Percentiles rank a stretch among this genome's conserved stretches.
Conservation (phyloP, 495 filamentous ascomycete species). For the Bombardia bombarda region DNA sequence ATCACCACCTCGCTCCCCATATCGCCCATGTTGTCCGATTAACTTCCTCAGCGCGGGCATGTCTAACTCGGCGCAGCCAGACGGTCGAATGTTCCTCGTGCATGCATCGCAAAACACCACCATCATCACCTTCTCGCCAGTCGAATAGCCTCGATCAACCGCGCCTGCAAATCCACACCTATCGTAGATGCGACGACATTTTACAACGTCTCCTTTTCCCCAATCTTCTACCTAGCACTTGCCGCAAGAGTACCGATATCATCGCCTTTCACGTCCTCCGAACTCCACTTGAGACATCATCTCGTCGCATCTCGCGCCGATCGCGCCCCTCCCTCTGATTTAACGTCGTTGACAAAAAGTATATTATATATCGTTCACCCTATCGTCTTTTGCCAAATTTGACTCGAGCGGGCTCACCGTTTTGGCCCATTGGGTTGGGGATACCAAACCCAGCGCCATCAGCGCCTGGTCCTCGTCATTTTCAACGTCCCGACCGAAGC, state of each 20-base stretch:
- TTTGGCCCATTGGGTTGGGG: constrained; percentile 1
- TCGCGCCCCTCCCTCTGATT: too few species aligned
- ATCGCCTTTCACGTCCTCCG: too few species aligned
- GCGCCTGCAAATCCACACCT: neutral
- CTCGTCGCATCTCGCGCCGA: too few species aligned
- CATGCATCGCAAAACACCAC: constrained; percentile 2
- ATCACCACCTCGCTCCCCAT: constrained; percentile 2
- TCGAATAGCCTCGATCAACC: too few species aligned
- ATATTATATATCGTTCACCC: too few species aligned
- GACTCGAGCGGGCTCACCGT: too few species aligned
- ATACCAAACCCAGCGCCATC: constrained; percentile 3
- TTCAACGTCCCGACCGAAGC: constrained; percentile 28
- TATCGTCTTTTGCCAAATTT: too few species aligned
- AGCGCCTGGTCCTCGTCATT: constrained; percentile 11
- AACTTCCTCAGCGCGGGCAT: constrained; percentile 10
- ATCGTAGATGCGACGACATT: neutral
- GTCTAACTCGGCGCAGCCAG: constrained; percentile 13
- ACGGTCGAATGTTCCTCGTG: constrained; percentile 7
- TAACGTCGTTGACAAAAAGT: too few species aligned
- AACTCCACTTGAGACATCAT: too few species aligned
- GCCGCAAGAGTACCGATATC: too few species aligned
- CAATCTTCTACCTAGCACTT: too few species aligned
- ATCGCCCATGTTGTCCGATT: constrained; percentile 1
- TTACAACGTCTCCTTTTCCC: too few species aligned
- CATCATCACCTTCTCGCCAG: constrained; percentile 1